Evolutionary conservation across 2,329 filamentous ascomycete species (phyloP), one percentile per base, ranked within the genome.

Genomic region (Arthrobotrys pseudoclavata): DNA sequence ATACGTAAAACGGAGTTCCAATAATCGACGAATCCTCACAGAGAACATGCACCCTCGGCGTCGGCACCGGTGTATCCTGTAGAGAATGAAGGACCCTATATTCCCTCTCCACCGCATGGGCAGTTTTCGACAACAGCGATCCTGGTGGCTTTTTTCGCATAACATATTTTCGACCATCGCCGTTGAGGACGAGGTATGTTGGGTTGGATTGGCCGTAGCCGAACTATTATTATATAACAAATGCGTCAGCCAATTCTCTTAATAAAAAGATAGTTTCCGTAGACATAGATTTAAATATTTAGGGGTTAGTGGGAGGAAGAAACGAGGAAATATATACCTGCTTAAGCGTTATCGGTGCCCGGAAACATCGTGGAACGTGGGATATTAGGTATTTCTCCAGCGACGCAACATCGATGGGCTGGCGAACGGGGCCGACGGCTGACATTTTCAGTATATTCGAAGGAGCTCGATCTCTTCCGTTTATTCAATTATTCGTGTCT

Each of bases 81-180:
- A 98, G 87, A 1, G 95, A 94, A 83, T 92, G 89, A 82, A 98
- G 92, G 82, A 98, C 92, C 82, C 91, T 90, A 85, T 96, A 96
- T 85, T 99, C 96, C 81, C 96, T 92, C 85, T 99, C 96, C 82
- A 99, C 95, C 84, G 95, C 92, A 86, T 99, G 96, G 9, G 96
- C 96, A 1, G 95, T 95, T 85, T 94, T 93, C 81, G 93, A 97
- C 61, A 98, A 88, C 45, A 99, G 90, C 85, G 91, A 90, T 79
- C 96, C 96, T n/a, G 96, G 95, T 0, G 96, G 96, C 86, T 98
- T 98, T 88, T 99, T 98, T 83, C 96, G 93, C 86, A 98, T 88
- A 37, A 99, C 96, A 85, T 91, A 97, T 83, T 90, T 72, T 90
- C 80, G 70, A 63, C 90, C 89, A 83, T 90, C 87, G 80, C 89